Percentiles rank a stretch among this genome's conserved stretches.
phyloP scores from a whole-genome alignment of 2,329 filamentous ascomycete species.

The Paraphaeosphaeria minitans region DNA sequence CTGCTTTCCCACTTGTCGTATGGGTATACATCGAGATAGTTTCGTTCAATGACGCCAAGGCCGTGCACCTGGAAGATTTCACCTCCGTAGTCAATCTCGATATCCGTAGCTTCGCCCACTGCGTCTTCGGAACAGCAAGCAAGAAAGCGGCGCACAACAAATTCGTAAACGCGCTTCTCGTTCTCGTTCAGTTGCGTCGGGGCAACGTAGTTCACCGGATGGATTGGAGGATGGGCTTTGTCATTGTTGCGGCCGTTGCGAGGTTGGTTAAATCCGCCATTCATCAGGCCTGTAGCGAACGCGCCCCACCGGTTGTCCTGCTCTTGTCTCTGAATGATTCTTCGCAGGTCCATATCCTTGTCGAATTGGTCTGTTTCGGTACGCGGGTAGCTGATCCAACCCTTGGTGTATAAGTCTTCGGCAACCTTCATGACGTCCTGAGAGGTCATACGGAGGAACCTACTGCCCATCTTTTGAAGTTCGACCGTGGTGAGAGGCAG shows the following conservation, averaged over 20 bases:
- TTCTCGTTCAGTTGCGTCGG: conserved; percentile 64
- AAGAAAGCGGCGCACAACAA: conserved; percentile 87
- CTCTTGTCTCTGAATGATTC: conserved; percentile 81
- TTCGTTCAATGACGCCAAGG: conserved; percentile 81
- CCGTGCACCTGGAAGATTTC: conserved; percentile 84
- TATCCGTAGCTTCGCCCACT: conserved; percentile 80
- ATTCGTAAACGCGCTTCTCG: conserved; percentile 85
- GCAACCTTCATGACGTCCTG: conserved; percentile 86
- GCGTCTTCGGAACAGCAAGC: conserved; percentile 97
- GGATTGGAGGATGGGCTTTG: conserved; percentile 95
- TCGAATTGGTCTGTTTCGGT: conserved; percentile 98
- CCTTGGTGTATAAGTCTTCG: conserved; percentile 87
- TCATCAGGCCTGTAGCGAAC: conserved; percentile 75
- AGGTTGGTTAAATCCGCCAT: conserved; percentile 80
- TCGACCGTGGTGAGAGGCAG: conserved; percentile 94
- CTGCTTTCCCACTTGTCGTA: conserved; percentile 97
- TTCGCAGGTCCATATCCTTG: conserved; percentile 80
- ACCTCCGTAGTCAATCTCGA: conserved; percentile 82
- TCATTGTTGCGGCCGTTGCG: conserved; percentile 88
- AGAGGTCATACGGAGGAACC: conserved; percentile 87
- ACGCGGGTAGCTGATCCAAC: conserved; percentile 96
- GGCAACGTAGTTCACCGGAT: conserved; percentile 85
- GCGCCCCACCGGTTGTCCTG: conserved; percentile 76
- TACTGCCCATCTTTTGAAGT: conserved; percentile 91
- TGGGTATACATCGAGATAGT: conserved; percentile 93